Conservation (phyloP, 2,329 filamentous ascomycete genomes). For the Arachnopeziza araneosa region DNA sequence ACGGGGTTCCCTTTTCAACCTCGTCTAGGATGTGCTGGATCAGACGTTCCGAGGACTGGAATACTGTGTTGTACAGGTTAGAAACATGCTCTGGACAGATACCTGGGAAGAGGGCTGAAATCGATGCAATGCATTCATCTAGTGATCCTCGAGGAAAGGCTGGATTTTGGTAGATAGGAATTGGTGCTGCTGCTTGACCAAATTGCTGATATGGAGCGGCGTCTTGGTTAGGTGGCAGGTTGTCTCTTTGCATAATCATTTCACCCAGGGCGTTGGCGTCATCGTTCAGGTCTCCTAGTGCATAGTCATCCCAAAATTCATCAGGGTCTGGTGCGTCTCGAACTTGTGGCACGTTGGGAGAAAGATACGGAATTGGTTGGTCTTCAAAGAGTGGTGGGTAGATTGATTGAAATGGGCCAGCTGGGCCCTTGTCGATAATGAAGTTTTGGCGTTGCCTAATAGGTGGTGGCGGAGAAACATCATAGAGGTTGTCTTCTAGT, state of each 20-base stretch:
- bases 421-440: background rate
- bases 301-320: background rate
- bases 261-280: background rate
- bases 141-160: background rate
- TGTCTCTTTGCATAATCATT: background rate
- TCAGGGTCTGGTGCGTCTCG: background rate
- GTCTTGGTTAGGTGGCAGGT: background rate
- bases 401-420: background rate
- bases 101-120: slow-evolving; percentile 42
- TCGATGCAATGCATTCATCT: slow-evolving; percentile 28
- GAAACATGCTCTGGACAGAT: slow-evolving; percentile 38
- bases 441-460: background rate
- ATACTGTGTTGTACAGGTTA: slow-evolving; percentile 31
- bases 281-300: background rate
- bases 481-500: background rate
- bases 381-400: background rate
- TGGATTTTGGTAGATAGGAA: background rate
- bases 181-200: background rate
- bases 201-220: background rate
- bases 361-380: background rate
- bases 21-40: slow-evolving; percentile 36
- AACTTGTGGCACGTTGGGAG: background rate
- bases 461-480: background rate
- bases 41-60: slow-evolving; percentile 22
- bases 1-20: slow-evolving; percentile 34